These are phyloP conservation scores for Fomitopsis schrenkii DNA, from an alignment of 1,284 basidiomycete genomes.

Conservation along the genomic window DNA sequence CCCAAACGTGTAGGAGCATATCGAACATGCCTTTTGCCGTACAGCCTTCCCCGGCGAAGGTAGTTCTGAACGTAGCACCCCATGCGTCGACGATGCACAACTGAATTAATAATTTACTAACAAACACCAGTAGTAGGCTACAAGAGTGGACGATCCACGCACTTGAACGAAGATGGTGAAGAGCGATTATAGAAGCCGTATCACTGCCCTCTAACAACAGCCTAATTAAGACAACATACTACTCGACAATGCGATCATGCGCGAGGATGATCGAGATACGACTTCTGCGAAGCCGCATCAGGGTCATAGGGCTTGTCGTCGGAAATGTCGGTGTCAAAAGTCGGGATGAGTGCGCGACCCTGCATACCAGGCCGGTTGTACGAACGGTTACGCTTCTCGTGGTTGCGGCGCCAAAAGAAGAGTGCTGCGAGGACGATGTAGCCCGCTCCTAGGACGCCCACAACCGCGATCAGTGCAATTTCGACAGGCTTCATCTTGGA, in stretches of 20 bases:
- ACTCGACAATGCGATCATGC: background rate
- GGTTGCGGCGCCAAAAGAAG: background rate
- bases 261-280: background rate
- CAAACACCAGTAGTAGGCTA: no score
- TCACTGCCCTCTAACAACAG: no score
- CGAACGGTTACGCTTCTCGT: background rate
- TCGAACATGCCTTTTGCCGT: no score
- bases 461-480: slow-evolving; percentile 4
- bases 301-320: slow-evolving; percentile 1
- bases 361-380: background rate
- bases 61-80: no score
- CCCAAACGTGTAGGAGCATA: no score
- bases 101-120: no score
- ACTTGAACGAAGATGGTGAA: no score
- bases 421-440: slow-evolving; percentile 1
- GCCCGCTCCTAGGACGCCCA: background rate
- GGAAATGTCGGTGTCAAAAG: background rate
- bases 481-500: background rate
- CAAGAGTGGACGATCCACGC: no score
- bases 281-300: background rate
- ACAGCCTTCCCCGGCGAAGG: no score
- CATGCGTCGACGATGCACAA: no score
- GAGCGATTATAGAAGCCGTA: no score
- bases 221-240: no score
- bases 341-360: background rate